These are phyloP conservation scores for Aspergillus haitiensis DNA, from an alignment of 495 filamentous ascomycete species.

Conservation along the genomic window DNA sequence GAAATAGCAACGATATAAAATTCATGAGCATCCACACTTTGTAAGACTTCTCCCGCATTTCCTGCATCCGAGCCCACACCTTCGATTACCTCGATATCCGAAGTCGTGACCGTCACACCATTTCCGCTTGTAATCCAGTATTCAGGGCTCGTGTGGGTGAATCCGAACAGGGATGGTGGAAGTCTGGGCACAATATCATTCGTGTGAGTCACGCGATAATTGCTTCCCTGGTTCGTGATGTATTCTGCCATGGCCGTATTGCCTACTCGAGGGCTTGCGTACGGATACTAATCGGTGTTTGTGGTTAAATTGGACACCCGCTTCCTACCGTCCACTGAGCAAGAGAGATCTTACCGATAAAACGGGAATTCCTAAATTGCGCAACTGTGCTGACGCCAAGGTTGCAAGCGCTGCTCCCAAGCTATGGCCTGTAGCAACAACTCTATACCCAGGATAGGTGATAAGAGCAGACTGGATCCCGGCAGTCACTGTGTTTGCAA, in stretches of 20 bases:
- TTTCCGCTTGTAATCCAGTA: constrained; percentile 58
- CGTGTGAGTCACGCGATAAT: constrained; percentile 66
- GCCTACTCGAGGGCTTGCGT: constrained; percentile 68
- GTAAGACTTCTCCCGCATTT: constrained; percentile 36
- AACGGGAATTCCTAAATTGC: constrained; percentile 45
- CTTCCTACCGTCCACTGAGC: neutral
- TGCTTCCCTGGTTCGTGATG: constrained; percentile 49
- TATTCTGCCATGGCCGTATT: constrained; percentile 55
- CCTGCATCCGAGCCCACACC: constrained; percentile 37
- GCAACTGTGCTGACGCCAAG: constrained; percentile 58
- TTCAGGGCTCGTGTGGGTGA: constrained; percentile 65
- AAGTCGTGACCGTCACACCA: constrained; percentile 38
- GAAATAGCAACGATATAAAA: constrained; percentile 44
- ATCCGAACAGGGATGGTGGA: constrained; percentile 57
- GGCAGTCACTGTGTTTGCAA: constrained; percentile 41
- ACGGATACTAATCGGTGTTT: constrained; percentile 53
- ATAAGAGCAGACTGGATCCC: constrained; percentile 33
- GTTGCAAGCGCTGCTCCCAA: constrained; percentile 66
- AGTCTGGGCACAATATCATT: constrained; percentile 67
- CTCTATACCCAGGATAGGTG: constrained; percentile 49
- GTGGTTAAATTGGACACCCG: constrained; percentile 12
- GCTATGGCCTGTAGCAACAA: constrained; percentile 67
- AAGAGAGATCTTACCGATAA: constrained; percentile 33
- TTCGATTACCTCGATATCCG: constrained; percentile 41
- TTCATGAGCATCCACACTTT: constrained; percentile 34